Percentiles rank a stretch among this genome's conserved stretches.
Conservation (phyloP, 2,329 filamentous ascomycete genomes). For the Lojkania enalia region DNA sequence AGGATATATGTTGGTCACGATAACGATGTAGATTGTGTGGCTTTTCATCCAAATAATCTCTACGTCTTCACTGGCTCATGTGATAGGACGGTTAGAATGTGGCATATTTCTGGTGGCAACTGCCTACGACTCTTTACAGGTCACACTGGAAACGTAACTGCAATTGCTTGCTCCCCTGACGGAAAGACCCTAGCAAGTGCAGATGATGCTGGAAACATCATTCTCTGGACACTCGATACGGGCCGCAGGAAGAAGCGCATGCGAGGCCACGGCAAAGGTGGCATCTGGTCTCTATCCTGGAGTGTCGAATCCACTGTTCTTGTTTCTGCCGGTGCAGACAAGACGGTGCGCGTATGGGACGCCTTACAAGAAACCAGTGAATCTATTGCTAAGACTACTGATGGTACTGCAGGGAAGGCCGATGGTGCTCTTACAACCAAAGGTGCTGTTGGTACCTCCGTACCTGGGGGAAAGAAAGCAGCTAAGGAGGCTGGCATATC, state of each 20-base stretch:
- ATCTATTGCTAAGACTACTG: conserved; percentile 51
- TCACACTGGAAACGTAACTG: conserved; percentile 83
- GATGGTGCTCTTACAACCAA: conserved; percentile 54
- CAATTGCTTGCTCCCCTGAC: conserved; percentile 81
- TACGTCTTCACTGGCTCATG: conserved; percentile 93
- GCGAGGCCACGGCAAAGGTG: conserved; percentile 89
- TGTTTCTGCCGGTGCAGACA: conserved; percentile 87
- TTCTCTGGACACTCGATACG: conserved; percentile 91
- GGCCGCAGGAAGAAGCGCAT: conserved; percentile 88
- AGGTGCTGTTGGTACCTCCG: conserved; percentile 51
- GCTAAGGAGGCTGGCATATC: conserved; percentile 88
- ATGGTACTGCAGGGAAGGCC: conserved; percentile 54
- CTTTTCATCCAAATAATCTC: conserved; percentile 91
- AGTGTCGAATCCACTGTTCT: conserved; percentile 90
- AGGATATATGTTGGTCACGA: conserved; percentile 92
- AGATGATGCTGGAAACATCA: conserved; percentile 84
- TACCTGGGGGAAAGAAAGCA: conserved; percentile 64
- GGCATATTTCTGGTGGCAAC: conserved; percentile 84
- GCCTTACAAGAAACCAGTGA: conserved; percentile 69
- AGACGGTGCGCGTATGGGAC: conserved; percentile 93
- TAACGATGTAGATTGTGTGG: conserved; percentile 85
- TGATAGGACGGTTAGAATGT: conserved; percentile 96
- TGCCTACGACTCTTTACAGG: conserved; percentile 91
- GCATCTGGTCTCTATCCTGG: conserved; percentile 92
- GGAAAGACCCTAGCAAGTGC: conserved; percentile 90